These are phyloP conservation scores for Aureobasidium pullulans DNA, from an alignment of 2,329 filamentous ascomycete species.

Conservation along the genomic window DNA sequence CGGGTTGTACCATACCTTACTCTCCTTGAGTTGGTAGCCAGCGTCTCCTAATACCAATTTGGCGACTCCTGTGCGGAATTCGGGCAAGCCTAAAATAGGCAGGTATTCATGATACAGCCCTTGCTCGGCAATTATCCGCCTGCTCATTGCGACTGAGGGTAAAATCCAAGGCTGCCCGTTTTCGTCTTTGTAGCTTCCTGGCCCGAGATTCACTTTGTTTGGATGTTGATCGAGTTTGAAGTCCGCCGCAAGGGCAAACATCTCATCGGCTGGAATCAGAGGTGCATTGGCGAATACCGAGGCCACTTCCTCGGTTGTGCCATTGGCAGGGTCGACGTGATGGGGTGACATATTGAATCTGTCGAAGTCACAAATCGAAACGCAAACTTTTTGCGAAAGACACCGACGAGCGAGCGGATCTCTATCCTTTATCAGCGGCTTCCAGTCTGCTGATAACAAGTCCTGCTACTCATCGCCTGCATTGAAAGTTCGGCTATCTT, in stretches of 20 bases:
- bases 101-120: background rate
- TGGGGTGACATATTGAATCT: no score
- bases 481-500: no score
- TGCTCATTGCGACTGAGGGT: constrained; percentile 25
- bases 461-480: no score
- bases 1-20: background rate
- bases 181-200: constrained; percentile 35
- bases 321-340: no score
- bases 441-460: no score
- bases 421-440: no score
- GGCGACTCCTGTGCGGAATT: background rate
- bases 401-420: no score
- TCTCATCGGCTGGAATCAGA: background rate
- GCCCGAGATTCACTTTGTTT: constrained; percentile 27
- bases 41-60: background rate
- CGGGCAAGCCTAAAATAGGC: background rate
- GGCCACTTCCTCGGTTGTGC: background rate
- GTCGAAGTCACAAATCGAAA: no score
- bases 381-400: no score
- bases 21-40: background rate
- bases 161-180: constrained; percentile 34
- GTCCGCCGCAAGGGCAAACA: background rate
- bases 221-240: background rate
- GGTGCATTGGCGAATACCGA: background rate
- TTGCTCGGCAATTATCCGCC: background rate